Percentiles rank a stretch among this genome's conserved stretches.
These are phyloP conservation scores for Lachancea fermentati DNA, from an alignment of 805 yeast genomes.

Conservation along the genomic window DNA sequence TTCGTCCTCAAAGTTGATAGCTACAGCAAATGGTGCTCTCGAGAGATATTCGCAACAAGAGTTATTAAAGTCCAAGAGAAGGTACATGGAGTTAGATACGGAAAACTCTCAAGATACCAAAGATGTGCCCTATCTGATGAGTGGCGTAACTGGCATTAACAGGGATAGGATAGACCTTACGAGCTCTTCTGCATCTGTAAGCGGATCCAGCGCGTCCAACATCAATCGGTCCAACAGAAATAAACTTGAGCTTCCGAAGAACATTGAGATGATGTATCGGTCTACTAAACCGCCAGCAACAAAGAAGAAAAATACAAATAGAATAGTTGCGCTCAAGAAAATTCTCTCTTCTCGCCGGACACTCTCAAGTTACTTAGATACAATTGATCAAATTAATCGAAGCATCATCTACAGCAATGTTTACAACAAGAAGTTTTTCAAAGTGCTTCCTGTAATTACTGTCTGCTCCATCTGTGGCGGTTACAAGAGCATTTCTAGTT, in stretches of 20 bases:
- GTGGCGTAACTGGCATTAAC: constrained; percentile 28
- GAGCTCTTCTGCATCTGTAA: constrained; percentile 10
- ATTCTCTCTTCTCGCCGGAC: constrained; percentile 27
- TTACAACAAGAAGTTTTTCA: constrained; percentile 30
- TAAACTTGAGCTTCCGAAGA: constrained; percentile 30
- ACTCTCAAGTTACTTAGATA: constrained; percentile 29
- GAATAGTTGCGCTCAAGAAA: constrained; percentile 29
- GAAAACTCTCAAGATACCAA: constrained; percentile 27
- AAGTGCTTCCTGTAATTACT: constrained; percentile 30
- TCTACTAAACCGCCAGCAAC: constrained; percentile 31
- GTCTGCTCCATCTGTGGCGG: constrained; percentile 34
- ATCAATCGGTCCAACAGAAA: constrained; percentile 19
- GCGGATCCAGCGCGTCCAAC: constrained; percentile 13
- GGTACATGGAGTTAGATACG: constrained; percentile 31
- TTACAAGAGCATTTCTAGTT: constrained; percentile 28
- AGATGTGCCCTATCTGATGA: constrained; percentile 28
- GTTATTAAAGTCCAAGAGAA: constrained; percentile 27
- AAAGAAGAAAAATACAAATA: constrained; percentile 29
- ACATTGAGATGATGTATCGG: constrained; percentile 25
- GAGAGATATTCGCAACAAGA: constrained; percentile 27
- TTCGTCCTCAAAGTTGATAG: constrained; percentile 6
- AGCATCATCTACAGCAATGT: constrained; percentile 29
- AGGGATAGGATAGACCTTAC: constrained; percentile 27
- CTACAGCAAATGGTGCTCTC: constrained; percentile 11
- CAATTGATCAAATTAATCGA: constrained; percentile 27